These are phyloP conservation scores for Yamadazyma triangularis DNA, from an alignment of 1,139 yeast species.

Conservation along the genomic window DNA sequence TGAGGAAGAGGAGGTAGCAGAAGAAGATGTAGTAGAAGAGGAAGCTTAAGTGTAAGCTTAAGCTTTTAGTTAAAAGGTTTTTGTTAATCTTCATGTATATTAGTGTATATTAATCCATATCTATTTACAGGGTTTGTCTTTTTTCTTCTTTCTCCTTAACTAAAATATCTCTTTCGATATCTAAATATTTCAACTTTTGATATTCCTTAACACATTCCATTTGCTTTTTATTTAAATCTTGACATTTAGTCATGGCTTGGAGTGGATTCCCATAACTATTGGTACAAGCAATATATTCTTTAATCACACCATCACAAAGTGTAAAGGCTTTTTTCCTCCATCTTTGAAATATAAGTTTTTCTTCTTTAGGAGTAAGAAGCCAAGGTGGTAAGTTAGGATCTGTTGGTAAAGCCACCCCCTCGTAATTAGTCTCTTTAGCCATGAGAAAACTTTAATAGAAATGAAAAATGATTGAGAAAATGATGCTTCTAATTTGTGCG, in stretches of 20 bases:
- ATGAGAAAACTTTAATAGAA: too few relatives aligned
- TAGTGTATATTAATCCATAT: too few relatives aligned
- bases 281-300: conserved; percentile 40
- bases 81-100: too few relatives aligned
- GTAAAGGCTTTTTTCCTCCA: conserved; percentile 74
- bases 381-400: conserved; percentile 65
- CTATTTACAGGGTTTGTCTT: too few relatives aligned
- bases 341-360: conserved; percentile 70
- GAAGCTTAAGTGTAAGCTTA: too few relatives aligned
- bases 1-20: neutral
- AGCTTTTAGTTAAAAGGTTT: too few relatives aligned
- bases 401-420: conserved; percentile 38
- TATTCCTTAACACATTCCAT: conserved; percentile 59
- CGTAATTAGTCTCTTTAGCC: conserved; percentile 31
- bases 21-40: too few relatives aligned
- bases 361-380: conserved; percentile 85
- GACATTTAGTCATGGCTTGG: conserved; percentile 57
- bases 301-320: conserved; percentile 64
- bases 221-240: conserved; percentile 26
- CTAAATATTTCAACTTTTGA: conserved; percentile 65
- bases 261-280: conserved; percentile 43
- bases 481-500: too few relatives aligned
- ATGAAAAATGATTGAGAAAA: conserved; percentile 10
- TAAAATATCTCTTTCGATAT: conserved; percentile 63
- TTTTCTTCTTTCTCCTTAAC: conserved; percentile 51